A percentile compares a stretch with the other conserved stretches of the same genome.
These are phyloP conservation scores for Eragrostis curvula DNA, from an alignment of 176 grass and related monocot species.

Conservation along the genomic window DNA sequence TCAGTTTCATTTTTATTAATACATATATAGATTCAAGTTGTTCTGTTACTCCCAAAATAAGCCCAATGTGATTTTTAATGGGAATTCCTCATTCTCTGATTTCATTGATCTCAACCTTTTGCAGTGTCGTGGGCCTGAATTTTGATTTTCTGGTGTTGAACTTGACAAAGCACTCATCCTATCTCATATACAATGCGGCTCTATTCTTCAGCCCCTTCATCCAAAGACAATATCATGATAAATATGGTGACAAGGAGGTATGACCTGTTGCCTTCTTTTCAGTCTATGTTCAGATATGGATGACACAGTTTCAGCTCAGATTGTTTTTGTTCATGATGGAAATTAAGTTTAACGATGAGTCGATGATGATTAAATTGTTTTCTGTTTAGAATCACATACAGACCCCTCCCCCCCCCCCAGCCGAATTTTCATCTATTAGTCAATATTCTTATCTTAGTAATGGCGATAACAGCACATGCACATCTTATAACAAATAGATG, in stretches of 20 bases:
- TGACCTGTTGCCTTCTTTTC: slow-evolving; percentile 15
- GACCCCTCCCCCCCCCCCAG: too few relatives aligned
- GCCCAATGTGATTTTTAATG: background rate
- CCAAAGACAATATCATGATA: slow-evolving; percentile 88
- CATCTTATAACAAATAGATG: background rate
- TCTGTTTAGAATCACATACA: background rate
- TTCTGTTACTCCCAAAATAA: background rate
- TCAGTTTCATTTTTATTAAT: background rate
- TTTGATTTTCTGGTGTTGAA: slow-evolving; percentile 94
- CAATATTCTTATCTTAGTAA: background rate
- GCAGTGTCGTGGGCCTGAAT: slow-evolving; percentile 90
- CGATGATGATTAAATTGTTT: background rate
- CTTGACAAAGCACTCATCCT: slow-evolving; percentile 96
- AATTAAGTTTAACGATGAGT: slow-evolving; percentile 10
- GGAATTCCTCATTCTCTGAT: slow-evolving; percentile 14
- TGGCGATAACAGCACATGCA: background rate
- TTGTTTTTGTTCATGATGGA: slow-evolving; percentile 4
- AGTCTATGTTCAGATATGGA: background rate
- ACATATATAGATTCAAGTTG: slow-evolving; percentile 4
- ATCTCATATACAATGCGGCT: slow-evolving; percentile 86
- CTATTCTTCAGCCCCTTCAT: slow-evolving; percentile 80
- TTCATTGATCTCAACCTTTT: slow-evolving; percentile 44
- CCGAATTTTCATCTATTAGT: background rate
- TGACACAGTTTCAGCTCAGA: slow-evolving; percentile 1
- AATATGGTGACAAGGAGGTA: slow-evolving; percentile 82